Evolutionary conservation across 1,284 basidiomycete species (phyloP).

Genomic region (Blastosporella zonata): DNA sequence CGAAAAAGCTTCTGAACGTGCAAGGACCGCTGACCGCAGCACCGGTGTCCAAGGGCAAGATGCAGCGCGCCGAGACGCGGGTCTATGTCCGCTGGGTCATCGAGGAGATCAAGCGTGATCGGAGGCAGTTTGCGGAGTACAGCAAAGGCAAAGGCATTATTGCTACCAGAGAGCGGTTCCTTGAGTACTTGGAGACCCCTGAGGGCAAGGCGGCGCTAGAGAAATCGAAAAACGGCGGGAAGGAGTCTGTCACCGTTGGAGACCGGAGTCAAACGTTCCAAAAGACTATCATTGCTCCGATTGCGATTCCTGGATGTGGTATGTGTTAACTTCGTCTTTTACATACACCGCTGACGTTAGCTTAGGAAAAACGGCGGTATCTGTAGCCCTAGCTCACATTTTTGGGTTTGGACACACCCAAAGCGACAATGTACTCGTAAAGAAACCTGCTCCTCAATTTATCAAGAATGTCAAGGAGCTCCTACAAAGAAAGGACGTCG

Average conservation of each 20-base stretch:
- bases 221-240: constrained; percentile 19
- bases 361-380: constrained; percentile 85
- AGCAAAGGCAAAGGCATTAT: constrained; percentile 81
- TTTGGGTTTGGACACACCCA: constrained; percentile 89
- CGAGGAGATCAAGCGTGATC: constrained; percentile 64
- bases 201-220: constrained; percentile 38
- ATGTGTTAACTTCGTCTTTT: constrained; percentile 28
- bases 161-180: constrained; percentile 76
- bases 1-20: constrained; percentile 65
- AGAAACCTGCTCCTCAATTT: constrained; percentile 79
- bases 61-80: constrained; percentile 65
- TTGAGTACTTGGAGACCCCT: constrained; percentile 62
- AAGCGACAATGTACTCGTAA: constrained; percentile 84
- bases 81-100: constrained; percentile 71
- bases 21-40: constrained; percentile 30
- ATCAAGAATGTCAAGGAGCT: constrained; percentile 70
- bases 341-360: neutral
- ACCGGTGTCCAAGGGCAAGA: constrained; percentile 56
- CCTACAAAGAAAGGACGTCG: constrained; percentile 66
- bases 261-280: constrained; percentile 41
- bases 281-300: constrained; percentile 86
- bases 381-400: constrained; percentile 74
- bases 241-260: constrained; percentile 20
- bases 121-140: constrained; percentile 63
- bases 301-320: constrained; percentile 94